phyloP scores from a whole-genome alignment of 257 asterid genomes.

The Coffea eugenioides region DNA sequence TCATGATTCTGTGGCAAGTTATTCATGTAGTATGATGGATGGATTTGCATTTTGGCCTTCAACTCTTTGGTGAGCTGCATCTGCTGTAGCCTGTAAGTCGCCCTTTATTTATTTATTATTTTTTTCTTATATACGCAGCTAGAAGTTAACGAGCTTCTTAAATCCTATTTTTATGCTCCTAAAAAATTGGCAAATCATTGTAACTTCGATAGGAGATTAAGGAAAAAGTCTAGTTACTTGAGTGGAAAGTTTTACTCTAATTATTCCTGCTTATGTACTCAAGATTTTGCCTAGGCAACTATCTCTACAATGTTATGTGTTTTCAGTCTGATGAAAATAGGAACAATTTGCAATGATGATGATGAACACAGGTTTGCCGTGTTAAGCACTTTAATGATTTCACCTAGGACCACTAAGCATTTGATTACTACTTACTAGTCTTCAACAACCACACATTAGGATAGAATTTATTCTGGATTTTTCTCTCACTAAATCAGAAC shows the following conservation, averaged over 20 bases:
- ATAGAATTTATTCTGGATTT: not conserved
- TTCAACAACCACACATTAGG: not conserved
- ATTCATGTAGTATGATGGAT: too few relatives aligned
- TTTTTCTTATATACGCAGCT: too few relatives aligned
- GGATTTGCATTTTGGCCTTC: too few relatives aligned
- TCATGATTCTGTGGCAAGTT: too few relatives aligned
- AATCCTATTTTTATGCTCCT: too few relatives aligned
- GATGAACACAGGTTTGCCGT: not conserved
- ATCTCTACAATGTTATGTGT: not conserved
- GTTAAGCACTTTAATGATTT: not conserved
- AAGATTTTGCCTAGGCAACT: not conserved
- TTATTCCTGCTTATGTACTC: not conserved
- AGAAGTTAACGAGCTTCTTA: too few relatives aligned
- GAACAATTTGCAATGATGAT: not conserved
- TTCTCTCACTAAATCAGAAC: not conserved
- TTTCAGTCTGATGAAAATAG: not conserved
- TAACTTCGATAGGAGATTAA: not conserved
- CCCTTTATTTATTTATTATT: too few relatives aligned
- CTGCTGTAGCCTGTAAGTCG: too few relatives aligned
- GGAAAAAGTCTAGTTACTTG: not conserved
- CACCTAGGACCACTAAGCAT: not conserved
- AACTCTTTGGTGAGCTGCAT: too few relatives aligned
- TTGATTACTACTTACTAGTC: not conserved
- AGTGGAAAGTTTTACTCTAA: not conserved
- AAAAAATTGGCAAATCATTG: not conserved